Evolutionary conservation across 371 early-diverging fungal species (phyloP).

Genomic region (Actinomortierella wolfii): DNA sequence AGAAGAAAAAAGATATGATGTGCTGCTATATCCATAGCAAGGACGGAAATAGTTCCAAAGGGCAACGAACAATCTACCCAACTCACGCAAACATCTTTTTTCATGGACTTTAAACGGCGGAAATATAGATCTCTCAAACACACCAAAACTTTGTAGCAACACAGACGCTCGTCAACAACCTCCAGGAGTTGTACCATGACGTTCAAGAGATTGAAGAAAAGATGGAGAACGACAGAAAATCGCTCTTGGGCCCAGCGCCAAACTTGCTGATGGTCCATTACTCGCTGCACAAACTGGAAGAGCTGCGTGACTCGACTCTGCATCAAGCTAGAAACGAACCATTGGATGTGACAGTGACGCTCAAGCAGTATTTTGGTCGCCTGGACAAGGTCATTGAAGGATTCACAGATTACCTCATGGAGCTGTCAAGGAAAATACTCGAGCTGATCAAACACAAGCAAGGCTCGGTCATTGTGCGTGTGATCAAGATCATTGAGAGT

Average conservation of each 20-base stretch:
- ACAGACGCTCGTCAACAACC: constrained; percentile 80
- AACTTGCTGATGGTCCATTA: constrained; percentile 87
- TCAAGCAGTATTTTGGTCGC: constrained; percentile 80
- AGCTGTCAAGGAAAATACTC: constrained; percentile 75
- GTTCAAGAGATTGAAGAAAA: constrained; percentile 71
- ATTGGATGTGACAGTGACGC: constrained; percentile 79
- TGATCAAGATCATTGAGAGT: constrained; percentile 90
- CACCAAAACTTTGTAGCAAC: constrained; percentile 94
- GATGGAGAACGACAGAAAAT: constrained; percentile 71
- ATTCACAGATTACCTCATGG: constrained; percentile 89
- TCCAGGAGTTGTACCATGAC: constrained; percentile 84
- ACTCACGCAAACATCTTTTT: not conserved
- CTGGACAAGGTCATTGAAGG: constrained; percentile 80
- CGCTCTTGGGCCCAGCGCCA: constrained; percentile 68
- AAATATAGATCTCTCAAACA: constrained; percentile 76
- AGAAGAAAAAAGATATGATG: too few relatives aligned
- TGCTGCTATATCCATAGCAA: too few relatives aligned
- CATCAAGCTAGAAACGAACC: constrained; percentile 75
- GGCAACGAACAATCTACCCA: too few relatives aligned
- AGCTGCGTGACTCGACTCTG: constrained; percentile 84
- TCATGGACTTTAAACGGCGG: not conserved
- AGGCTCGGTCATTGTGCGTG: constrained; percentile 73
- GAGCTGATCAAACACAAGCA: constrained; percentile 74
- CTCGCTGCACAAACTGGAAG: constrained; percentile 84
- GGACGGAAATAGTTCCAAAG: too few relatives aligned